A percentile compares a stretch with the other conserved stretches of the same genome.
phyloP scores from a whole-genome alignment of 768 basidiomycete genomes.

The Solioccasus polychromus region DNA sequence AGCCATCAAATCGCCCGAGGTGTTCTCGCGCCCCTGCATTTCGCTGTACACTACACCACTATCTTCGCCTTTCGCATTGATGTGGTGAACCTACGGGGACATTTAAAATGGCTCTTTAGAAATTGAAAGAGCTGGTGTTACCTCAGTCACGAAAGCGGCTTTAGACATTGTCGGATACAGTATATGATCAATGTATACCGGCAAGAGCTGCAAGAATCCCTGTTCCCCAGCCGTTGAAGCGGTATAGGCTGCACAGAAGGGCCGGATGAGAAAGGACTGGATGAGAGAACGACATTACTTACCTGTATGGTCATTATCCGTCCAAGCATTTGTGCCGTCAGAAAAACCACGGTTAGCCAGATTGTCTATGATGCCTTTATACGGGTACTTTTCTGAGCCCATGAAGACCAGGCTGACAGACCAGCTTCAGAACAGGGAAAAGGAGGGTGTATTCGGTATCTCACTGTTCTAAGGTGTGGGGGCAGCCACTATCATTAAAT shows the following conservation, averaged over 20 bases:
- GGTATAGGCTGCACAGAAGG: constrained; percentile 64
- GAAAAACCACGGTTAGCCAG: constrained; percentile 94
- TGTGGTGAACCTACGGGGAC: constrained; percentile 81
- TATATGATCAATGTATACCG: constrained; percentile 94
- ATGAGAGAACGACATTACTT: not conserved
- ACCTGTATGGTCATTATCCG: constrained; percentile 84
- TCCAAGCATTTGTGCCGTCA: constrained; percentile 95
- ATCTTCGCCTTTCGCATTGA: constrained; percentile 86
- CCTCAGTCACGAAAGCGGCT: constrained; percentile 73
- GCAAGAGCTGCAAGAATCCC: constrained; percentile 81
- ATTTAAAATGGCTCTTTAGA: constrained; percentile 2
- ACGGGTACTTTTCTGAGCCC: constrained; percentile 93
- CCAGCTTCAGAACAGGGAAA: constrained; percentile 2
- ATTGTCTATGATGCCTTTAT: constrained; percentile 93
- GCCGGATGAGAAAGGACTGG: not conserved
- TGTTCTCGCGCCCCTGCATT: constrained; percentile 97
- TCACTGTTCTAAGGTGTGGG: constrained; percentile 95
- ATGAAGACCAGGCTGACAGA: constrained; percentile 77
- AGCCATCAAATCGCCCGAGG: constrained; percentile 86
- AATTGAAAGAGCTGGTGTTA: constrained; percentile 18
- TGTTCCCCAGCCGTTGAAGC: constrained; percentile 93
- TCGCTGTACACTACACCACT: constrained; percentile 96
- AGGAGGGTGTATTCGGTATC: constrained; percentile 24
- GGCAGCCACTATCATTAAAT: constrained; percentile 92
- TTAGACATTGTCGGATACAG: constrained; percentile 93